Percentiles rank a stretch among this genome's conserved stretches.
Conservation (phyloP, 192 early-diverging fungal genomes). For the Diversispora epigaea region DNA sequence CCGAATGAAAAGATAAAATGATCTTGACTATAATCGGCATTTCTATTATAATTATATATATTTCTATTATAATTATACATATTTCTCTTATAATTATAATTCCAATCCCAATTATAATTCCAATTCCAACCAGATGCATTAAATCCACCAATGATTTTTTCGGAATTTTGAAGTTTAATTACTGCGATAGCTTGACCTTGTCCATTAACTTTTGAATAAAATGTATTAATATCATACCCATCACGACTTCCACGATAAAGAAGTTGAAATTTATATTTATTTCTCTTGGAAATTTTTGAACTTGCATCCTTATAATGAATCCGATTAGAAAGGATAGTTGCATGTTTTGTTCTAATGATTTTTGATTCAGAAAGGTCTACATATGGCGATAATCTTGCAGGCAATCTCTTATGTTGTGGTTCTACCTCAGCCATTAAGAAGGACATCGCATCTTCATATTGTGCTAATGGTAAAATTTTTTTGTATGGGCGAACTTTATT, state of each 20-base stretch:
- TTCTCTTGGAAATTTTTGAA: not conserved
- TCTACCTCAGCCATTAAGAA: not conserved
- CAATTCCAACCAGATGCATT: constrained; percentile 18
- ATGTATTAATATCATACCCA: not conserved
- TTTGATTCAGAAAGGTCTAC: not conserved
- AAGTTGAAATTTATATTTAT: not conserved
- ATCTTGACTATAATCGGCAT: too few species aligned
- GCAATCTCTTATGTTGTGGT: not conserved
- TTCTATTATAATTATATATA: too few species aligned
- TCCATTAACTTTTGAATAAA: constrained; percentile 24
- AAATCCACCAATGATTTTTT: constrained; percentile 26
- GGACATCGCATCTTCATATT: not conserved
- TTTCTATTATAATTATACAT: too few species aligned
- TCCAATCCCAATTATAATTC: too few species aligned
- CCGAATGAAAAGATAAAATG: too few species aligned
- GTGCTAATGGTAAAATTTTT: constrained; percentile 2
- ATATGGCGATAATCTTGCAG: too few species aligned
- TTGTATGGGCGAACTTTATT: constrained; percentile 16
- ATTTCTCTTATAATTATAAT: too few species aligned
- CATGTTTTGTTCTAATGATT: not conserved
- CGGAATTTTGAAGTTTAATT: not conserved
- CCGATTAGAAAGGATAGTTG: not conserved
- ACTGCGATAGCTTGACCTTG: constrained; percentile 9
- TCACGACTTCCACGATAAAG: constrained; percentile 18
- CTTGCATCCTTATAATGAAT: not conserved